Evolutionary conservation across 768 basidiomycete species (phyloP), one percentile per base, ranked within the genome.

Genomic region (Scleroderma citrinum): DNA sequence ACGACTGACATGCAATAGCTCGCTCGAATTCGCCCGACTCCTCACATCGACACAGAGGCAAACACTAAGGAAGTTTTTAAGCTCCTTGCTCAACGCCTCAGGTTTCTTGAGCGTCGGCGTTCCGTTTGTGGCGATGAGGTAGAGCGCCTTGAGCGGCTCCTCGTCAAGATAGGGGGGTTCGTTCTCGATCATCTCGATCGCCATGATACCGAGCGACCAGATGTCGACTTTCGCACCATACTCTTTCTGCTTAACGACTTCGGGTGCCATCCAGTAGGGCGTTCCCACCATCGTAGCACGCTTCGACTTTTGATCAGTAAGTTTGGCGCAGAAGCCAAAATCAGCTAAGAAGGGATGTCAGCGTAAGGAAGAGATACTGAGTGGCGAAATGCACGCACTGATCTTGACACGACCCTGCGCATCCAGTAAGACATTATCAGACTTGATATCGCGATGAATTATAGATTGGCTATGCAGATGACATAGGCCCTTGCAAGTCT

Each of bases 221-320:
- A 96, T 92, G 59, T 95, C 93, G 19, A 95, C 93, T 67, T 95
- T 95, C 21, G 92, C 90, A 40, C 93, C 92, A 61, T 96, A 96
- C 67, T 93, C 92, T 69, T 95, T 94, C 66, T 93, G 89, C 70
- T 92, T 94, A 59, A 96, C 92, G 46, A 96, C 92, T 66, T 96
- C 93, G n/a, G 93, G 93, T 3, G 93, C 93, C 93, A 96, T 96
- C 93, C 93, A 95, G 69, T 95, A 95, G 1, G 93, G 93, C 11
- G 92, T 95, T 30, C 93, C 93, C 4, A 96, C 92, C 93, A 95
- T 95, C n/a, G 92, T 95, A 26, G 92, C 92, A 46, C 93, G 87
- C 69, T 95, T 95, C 36, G 89, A 93, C 67, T 95, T 96, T 69
- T 95, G 90, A 59, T 94, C 92, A 1, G 93, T 94, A 24, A 97